phyloP scores from a whole-genome alignment of 805 yeast genomes.

The Vanderwaltozyma polyspora region DNA sequence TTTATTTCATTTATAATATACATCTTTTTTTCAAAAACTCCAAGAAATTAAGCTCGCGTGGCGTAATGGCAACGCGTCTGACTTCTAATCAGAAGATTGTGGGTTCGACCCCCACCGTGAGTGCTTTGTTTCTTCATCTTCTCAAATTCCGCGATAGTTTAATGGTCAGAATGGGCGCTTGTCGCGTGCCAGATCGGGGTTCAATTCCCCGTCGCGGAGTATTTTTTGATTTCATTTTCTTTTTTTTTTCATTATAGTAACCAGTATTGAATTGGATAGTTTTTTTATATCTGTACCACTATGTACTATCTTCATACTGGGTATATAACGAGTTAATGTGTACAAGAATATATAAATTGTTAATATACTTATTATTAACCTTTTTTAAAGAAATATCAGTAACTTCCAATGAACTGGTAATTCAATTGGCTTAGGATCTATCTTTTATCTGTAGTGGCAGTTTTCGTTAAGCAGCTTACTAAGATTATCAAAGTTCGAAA shows the following conservation, averaged over 20 bases:
- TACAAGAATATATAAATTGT: background rate
- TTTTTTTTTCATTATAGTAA: background rate
- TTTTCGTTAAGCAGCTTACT: no score
- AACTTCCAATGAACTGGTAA: background rate
- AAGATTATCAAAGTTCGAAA: no score
- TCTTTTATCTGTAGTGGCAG: no score
- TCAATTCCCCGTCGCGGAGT: conserved; percentile 11
- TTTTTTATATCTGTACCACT: no score
- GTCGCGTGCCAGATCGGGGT: conserved; percentile 7
- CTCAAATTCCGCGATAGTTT: conserved; percentile 19
- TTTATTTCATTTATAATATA: no score
- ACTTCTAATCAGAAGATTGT: conserved; percentile 41
- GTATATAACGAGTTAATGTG: background rate
- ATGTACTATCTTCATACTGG: no score
- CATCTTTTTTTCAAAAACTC: background rate
- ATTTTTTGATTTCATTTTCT: conserved; percentile 3
- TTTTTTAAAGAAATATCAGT: background rate
- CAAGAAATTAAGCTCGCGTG: conserved; percentile 30
- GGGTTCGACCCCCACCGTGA: conserved; percentile 44
- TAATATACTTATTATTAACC: background rate
- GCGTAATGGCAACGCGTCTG: conserved; percentile 45
- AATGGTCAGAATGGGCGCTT: conserved; percentile 12
- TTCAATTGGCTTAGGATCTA: no score
- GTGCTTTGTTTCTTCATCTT: conserved; percentile 19
- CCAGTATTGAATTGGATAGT: background rate